Conservation (phyloP, 345 rosid species). For the Luvunga scandens region DNA sequence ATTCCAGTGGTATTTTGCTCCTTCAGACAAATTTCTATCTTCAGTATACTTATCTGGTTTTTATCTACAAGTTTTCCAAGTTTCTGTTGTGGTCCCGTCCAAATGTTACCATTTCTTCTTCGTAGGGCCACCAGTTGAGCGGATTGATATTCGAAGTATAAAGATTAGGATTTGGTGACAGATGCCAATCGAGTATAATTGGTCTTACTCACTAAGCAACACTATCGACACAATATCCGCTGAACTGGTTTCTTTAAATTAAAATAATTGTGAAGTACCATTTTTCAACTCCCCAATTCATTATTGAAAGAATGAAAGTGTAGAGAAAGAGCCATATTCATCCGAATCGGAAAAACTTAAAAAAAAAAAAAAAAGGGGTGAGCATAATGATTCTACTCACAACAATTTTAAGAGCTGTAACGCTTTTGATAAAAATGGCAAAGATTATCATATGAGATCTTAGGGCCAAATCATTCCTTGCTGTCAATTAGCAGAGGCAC, state of each 20-base stretch:
- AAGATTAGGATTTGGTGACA: neutral
- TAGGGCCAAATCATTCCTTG: neutral
- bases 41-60: neutral
- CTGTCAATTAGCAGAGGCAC: neutral
- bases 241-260: neutral
- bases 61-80: neutral
- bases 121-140: neutral
- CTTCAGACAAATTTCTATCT: too few species aligned
- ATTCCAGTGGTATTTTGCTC: neutral
- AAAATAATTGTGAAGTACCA: neutral
- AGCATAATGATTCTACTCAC: neutral
- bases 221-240: too few species aligned
- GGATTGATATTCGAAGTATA: neutral
- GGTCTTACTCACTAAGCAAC: neutral
- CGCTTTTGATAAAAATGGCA: neutral
- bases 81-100: neutral
- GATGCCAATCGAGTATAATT: neutral
- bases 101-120: neutral
- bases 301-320: neutral
- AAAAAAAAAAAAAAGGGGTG: neutral
- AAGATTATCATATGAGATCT: neutral
- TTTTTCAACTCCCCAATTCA: neutral
- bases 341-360: too few species aligned
- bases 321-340: neutral
- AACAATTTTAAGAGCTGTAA: constrained; percentile 6